Base-by-base conservation (phyloP, 2,329 filamentous ascomycete species). In the Aspergillus vadensis region DNA sequence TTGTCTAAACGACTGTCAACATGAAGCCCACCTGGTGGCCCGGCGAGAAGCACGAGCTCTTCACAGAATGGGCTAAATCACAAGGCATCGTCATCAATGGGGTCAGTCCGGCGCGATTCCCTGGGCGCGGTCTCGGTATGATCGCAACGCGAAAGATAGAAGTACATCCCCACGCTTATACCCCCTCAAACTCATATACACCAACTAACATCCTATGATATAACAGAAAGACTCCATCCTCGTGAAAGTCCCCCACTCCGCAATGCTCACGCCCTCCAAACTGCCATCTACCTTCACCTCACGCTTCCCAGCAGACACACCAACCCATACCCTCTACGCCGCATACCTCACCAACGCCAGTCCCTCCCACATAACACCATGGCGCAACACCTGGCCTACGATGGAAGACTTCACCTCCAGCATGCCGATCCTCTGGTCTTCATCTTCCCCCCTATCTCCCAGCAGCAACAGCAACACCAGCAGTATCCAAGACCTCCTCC, bases 121-220 rank as follows among this genome's bases (percentile, higher is more conserved):
- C 88, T 5, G 89, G 88, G 1, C 83, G 90, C 57, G 92, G 92
- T 27, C 84, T 95, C 56, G 92, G 93, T 50, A 87, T 97, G 59
- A 82, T 93, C 54, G 89, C 91, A 5, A 88, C 85, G 12, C 82
- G 84, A 27, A 78, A 83, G 14, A 82, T 95, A 62, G 79, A 89
- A 78, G 90, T 91, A 77, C 10, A 25, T 23, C 25, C 38, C 38
- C n/a, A 21, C 17, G 25, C 47, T 14, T 17, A 14, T 19, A 39
- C 39, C 27, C 27, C 9, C 19, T 17, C 50, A 41, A 36, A 47
- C 21, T 55, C 49, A 58, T 0, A 14, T 15, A 36, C 12, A 36
- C 25, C 7, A 14, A 36, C 23, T 30, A 21, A 59, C 51, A 53
- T 49, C 19, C 14, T 2, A 36, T 15, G 32, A 36, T 36, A 36